Evolutionary conservation across 805 yeast species (phyloP), one percentile per base, ranked within the genome.

Genomic region (Spencermartinsiella europaea): DNA sequence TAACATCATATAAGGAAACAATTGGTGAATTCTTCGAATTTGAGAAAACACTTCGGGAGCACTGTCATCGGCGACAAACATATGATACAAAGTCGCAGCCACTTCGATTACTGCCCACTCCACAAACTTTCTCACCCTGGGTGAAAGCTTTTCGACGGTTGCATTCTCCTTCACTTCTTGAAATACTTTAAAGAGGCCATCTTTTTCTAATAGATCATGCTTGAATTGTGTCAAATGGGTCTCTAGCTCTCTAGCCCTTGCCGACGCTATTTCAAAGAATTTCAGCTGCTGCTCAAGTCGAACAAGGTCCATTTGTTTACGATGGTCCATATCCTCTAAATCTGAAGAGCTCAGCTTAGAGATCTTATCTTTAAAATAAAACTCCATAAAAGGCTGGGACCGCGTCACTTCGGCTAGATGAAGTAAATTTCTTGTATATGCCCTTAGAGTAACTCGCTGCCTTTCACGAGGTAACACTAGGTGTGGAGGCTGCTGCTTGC

Each of bases 21-120:
- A 59, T 27, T 73, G 67, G 66, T 91, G 96, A 34, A 93, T 67
- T 47, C 82, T 77, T 52, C 79, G 79, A 27, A 85, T 68, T 59
- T 87, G 88, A 10, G 76, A 73, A 56, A 83, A 81, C 55, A 85
- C 70, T 55, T 87, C 96, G 49, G 80, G 78, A 1, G 95, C 81
- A 51, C 79, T 79, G 61, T 91, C 98, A 44, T 79, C 82, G 1
- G 91, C 93, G 20, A 91, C 69, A 55, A 89, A 83, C 34, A 84
- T 56, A 53, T 86, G 88, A 64, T 86, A 90, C 2, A 91, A 67
- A 0, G 95, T 83, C 0, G 95, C 85, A 0, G 97, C 87, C 5
- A 87, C 65, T 61, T 89, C 91, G 8, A 91, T 76, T 50, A 88
- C 80, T 50, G 83, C 77, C 87, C 96, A 83, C 55, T 85, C 88